Conservation (phyloP, 208 protist species). For the Strigomonas culicis region DNA sequence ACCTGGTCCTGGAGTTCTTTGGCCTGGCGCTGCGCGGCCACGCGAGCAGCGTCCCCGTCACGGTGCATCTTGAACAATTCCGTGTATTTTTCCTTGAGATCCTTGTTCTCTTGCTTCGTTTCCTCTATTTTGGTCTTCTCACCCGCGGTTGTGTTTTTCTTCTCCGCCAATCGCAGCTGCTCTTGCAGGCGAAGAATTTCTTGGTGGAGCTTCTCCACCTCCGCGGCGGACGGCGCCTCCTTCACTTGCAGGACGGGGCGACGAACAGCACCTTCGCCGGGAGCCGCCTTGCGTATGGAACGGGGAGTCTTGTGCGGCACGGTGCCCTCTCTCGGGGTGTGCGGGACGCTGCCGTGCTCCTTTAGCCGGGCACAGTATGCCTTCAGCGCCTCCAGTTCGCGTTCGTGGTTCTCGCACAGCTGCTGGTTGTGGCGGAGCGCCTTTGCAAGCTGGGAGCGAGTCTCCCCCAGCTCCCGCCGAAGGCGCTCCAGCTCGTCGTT, state of each 20-base stretch:
- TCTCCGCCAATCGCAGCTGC: conserved; percentile 9
- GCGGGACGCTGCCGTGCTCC: conserved; percentile 20
- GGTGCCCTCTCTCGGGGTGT: conserved; percentile 13
- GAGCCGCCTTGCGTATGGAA: conserved; percentile 13
- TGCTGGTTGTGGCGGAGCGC: conserved; percentile 17
- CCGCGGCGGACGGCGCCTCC: conserved; percentile 16
- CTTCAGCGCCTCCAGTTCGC: conserved; percentile 45
- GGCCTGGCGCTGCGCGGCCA: conserved; percentile 3
- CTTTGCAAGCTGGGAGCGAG: conserved; percentile 20
- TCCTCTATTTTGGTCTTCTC: conserved; percentile 12
- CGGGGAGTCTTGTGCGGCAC: conserved; percentile 20
- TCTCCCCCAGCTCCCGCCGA: conserved; percentile 13
- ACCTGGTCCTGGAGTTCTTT: background rate
- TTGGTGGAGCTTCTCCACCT: conserved; percentile 23
- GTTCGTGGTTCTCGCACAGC: conserved; percentile 22
- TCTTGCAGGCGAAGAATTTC: conserved; percentile 25
- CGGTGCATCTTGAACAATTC: background rate
- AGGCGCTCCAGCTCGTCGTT: conserved; percentile 26
- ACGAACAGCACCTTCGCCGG: conserved; percentile 7
- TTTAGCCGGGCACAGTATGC: conserved; percentile 43
- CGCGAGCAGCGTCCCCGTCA: conserved; percentile 3
- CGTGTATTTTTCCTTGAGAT: background rate
- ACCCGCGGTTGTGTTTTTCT: background rate
- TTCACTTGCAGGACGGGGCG: conserved; percentile 23
- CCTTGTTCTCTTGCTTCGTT: conserved; percentile 8